Base-by-base conservation (phyloP, 2,329 filamentous ascomycete species). In the Alternaria burnsii region DNA sequence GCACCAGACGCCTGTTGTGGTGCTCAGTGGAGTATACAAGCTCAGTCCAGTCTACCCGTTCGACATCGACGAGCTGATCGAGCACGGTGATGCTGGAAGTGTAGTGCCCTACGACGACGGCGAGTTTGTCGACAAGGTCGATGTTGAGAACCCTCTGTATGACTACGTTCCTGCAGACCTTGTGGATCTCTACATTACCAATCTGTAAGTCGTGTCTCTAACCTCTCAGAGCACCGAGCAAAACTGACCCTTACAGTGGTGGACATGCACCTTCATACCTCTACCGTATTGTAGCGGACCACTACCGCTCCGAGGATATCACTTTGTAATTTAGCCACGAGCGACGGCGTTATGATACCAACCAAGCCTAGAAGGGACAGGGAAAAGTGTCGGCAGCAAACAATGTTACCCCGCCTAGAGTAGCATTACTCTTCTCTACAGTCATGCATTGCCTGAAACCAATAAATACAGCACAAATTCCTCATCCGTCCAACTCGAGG, bases 21-120 rank as follows among this genome's bases (percentile, higher is more conserved):
- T 96, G 3, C 87, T 99, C 43, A 91, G 91, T 53, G 94, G 93
- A 32, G 90, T 98, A 20, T 98, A 97, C 83, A 97, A 97, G 80
- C 87, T 99, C 56, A 96, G 92, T 69, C 94, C 95, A 0, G 89
- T 96, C 60, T 94, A 93, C 71, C 91, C 93, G 1, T 94, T 93
- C 71, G 89, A 95, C 71, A 89, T 91, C 54, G 90, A 93, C 65
- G 88, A 89, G 5, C 82, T 97, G 62, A 91, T 97, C 59, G 94
- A 97, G 80, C 93, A 93, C 81, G 94, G 93, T 16, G 89, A 94
- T 75, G 88, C 93, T 1, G 89, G 90, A 55, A 90, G 87, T 67
- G 89, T 93, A 58, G 87, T 95, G 43, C 86, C 84, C 40, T 97
- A 92, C 74, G 87, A 91, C 20, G 90, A 97, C 64, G 93, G 92